Percentiles rank a stretch among this genome's conserved stretches.
Conservation (phyloP, 2,329 filamentous ascomycete genomes). For the Hypoxylon rubiginosum region DNA sequence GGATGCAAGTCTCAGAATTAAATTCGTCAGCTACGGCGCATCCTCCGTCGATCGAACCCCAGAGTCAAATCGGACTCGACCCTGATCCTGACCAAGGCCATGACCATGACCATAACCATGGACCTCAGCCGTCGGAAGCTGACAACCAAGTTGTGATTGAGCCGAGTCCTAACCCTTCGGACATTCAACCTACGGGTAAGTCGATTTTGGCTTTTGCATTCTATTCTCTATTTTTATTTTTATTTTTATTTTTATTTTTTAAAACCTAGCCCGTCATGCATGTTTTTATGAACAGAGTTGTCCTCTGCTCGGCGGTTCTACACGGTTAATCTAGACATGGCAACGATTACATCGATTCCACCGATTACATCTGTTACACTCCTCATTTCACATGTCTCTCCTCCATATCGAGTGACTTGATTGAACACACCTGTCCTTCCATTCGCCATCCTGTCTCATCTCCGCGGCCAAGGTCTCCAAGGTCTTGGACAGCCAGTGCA, state of each 20-base stretch:
- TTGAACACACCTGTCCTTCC: conserved; percentile 8
- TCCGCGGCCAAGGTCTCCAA: conserved; percentile 12
- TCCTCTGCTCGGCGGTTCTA: conserved; percentile 14
- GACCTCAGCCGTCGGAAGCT: conserved; percentile 29
- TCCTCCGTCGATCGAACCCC: conserved; percentile 38
- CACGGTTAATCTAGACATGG: conserved; percentile 26
- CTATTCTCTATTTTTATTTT: conserved; percentile 13
- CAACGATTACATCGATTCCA: conserved; percentile 23
- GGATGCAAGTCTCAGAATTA: conserved; percentile 39
- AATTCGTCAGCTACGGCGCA: conserved; percentile 43
- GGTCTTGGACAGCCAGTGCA: conserved; percentile 26
- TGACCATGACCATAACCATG: conserved; percentile 17
- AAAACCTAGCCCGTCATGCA: conserved; percentile 8
- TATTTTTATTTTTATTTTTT: too few species aligned
- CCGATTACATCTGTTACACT: too few species aligned
- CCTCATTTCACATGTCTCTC: conserved; percentile 13
- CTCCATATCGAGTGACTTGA: conserved; percentile 26
- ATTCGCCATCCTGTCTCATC: conserved; percentile 16
- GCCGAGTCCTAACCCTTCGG: conserved; percentile 21
- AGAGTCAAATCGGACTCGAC: conserved; percentile 33
- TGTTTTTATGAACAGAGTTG: conserved; percentile 16
- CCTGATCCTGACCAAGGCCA: conserved; percentile 17
- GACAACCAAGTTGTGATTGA: conserved; percentile 20
- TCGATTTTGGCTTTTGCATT: conserved; percentile 17
- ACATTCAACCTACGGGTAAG: conserved; percentile 35